These are phyloP conservation scores for Lecanosticta acicola DNA, from an alignment of 2,329 filamentous ascomycete species.

Conservation along the genomic window DNA sequence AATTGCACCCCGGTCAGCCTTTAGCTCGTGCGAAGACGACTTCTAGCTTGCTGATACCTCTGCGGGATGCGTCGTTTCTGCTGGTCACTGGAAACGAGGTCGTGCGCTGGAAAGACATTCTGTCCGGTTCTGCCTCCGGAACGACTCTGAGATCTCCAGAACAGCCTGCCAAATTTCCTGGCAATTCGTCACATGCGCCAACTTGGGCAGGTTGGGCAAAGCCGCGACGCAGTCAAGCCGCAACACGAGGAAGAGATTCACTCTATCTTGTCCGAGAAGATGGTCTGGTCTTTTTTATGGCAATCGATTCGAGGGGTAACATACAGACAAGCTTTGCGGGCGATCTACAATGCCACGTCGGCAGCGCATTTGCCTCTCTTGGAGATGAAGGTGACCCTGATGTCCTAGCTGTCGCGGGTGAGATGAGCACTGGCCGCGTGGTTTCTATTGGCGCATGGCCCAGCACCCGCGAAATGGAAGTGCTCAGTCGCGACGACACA, in stretches of 20 bases:
- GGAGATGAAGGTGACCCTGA: slow-evolving; percentile 61
- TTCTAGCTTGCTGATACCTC: slow-evolving; percentile 38
- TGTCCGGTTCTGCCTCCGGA: slow-evolving; percentile 35
- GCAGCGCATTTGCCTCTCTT: slow-evolving; percentile 70
- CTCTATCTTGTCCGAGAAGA: slow-evolving; percentile 87
- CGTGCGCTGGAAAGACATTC: slow-evolving; percentile 35
- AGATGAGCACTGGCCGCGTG: slow-evolving; percentile 61
- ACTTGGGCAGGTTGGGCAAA: slow-evolving; percentile 79
- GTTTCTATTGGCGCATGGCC: slow-evolving; percentile 28
- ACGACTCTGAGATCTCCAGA: slow-evolving; percentile 6
- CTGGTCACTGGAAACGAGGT: slow-evolving; percentile 36
- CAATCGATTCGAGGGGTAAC: slow-evolving; percentile 48
- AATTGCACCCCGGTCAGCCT: slow-evolving; percentile 22
- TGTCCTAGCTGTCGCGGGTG: slow-evolving; percentile 72
- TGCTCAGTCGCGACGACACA: slow-evolving; percentile 45
- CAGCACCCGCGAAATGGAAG: slow-evolving; percentile 24
- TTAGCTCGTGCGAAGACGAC: slow-evolving; percentile 21
- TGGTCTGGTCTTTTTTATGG: slow-evolving; percentile 68
- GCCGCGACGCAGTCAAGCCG: slow-evolving; percentile 60
- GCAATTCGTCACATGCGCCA: slow-evolving; percentile 23
- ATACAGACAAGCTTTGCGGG: slow-evolving; percentile 52
- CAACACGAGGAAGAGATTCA: slow-evolving; percentile 62
- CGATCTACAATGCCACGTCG: slow-evolving; percentile 66
- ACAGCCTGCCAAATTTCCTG: slow-evolving; percentile 15
- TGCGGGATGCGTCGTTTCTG: slow-evolving; percentile 38